These are phyloP conservation scores for Xylaria intraflava DNA, from an alignment of 495 filamentous ascomycete genomes.

Conservation along the genomic window DNA sequence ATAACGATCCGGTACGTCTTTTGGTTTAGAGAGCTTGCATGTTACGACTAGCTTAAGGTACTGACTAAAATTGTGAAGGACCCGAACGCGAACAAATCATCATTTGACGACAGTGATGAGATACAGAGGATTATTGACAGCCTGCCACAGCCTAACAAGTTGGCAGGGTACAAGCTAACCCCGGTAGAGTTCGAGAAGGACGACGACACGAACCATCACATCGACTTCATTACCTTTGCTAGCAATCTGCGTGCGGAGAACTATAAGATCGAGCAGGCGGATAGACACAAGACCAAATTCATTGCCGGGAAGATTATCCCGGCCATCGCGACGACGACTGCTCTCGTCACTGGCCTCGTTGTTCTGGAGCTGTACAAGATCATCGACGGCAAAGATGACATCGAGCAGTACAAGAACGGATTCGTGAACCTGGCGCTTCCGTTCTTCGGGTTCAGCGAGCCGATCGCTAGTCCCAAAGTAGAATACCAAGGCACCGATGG, in stretches of 20 bases:
- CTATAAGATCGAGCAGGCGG: slow-evolving; percentile 87
- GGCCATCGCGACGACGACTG: slow-evolving; percentile 95
- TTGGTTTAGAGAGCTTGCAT: not conserved
- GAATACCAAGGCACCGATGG: slow-evolving; percentile 68
- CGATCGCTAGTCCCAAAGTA: slow-evolving; percentile 85
- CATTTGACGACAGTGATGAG: slow-evolving; percentile 65
- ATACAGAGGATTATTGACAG: slow-evolving; percentile 58
- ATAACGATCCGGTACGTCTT: slow-evolving; percentile 69
- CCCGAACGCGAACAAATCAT: slow-evolving; percentile 62
- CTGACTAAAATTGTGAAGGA: slow-evolving; percentile 41
- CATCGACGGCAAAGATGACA: slow-evolving; percentile 85
- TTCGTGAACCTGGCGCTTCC: slow-evolving; percentile 96
- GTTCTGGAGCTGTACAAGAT: slow-evolving; percentile 94
- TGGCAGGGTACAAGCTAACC: slow-evolving; percentile 78
- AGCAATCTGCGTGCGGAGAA: slow-evolving; percentile 97
- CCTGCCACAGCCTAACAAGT: slow-evolving; percentile 69
- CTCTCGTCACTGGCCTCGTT: slow-evolving; percentile 89
- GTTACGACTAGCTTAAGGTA: not conserved
- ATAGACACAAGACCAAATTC: slow-evolving; percentile 97
- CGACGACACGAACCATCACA: slow-evolving; percentile 95
- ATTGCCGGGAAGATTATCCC: slow-evolving; percentile 99
- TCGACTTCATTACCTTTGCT: slow-evolving; percentile 96
- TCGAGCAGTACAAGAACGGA: slow-evolving; percentile 98
- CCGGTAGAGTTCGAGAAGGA: slow-evolving; percentile 99
- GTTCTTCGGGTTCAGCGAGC: slow-evolving; percentile 97